Conservation (phyloP, 2,329 filamentous ascomycete genomes). For the Aspergillus hiratsukae region DNA sequence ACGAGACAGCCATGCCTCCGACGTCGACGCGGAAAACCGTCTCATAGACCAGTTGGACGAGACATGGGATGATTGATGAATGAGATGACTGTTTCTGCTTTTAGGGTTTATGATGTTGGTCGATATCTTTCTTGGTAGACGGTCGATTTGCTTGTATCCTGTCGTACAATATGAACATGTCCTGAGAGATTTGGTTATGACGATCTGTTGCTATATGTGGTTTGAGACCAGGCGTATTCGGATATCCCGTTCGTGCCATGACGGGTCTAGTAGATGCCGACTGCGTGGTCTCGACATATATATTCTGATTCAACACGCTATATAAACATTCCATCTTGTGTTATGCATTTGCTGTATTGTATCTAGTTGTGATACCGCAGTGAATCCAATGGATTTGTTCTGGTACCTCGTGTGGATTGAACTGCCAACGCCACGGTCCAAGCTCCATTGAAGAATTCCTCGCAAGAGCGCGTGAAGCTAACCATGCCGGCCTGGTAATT, state of each 20-base stretch:
- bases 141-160: background rate
- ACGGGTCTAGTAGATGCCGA: background rate
- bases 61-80: constrained; percentile 75
- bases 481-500: too few relatives aligned
- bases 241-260: background rate
- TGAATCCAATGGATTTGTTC: too few relatives aligned
- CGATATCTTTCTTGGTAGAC: background rate
- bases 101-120: background rate
- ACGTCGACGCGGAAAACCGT: constrained; percentile 79
- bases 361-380: too few relatives aligned
- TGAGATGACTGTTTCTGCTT: background rate
- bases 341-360: too few relatives aligned
- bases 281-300: too few relatives aligned
- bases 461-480: too few relatives aligned
- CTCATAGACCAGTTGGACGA: constrained; percentile 95
- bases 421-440: too few relatives aligned
- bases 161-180: background rate
- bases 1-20: constrained; percentile 3
- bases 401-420: too few relatives aligned
- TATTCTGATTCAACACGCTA: background rate
- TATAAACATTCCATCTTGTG: background rate
- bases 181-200: background rate
- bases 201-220: background rate
- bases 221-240: background rate
- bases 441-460: too few relatives aligned